Base-by-base conservation (phyloP, 805 yeast species). In the Lipomyces orientalis region DNA sequence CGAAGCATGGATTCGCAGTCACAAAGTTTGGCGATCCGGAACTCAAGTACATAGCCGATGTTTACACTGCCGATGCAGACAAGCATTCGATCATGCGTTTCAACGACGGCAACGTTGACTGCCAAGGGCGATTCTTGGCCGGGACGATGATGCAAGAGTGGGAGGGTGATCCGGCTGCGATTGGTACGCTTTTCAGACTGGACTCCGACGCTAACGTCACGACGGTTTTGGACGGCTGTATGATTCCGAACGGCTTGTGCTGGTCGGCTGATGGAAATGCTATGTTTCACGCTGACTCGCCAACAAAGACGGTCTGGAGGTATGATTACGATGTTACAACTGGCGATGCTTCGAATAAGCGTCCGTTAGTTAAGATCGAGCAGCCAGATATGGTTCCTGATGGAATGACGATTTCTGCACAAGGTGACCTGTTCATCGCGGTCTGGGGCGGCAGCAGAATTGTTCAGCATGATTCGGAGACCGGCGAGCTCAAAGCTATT, bases 21-120 rank as follows among this genome's bases (percentile, higher is more conserved):
- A 61, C 71, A 2, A 5, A 19, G 34, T 59, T 68, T 7, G 58
- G 54, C 9, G 33, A 46, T 22, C 14, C 60, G 10, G 57, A 54
- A 10, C 55, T 64, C 51, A 64, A 70, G 33, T 64, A 64, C 52
- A 57, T 54, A 39, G 57, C 29, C 22, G 56, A 59, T 16, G 75
- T 70, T 8, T 62, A 64, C 54, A 72, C 68, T 14, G 64, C 54
- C 9, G 69, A 79, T n/a, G 76, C 75, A 1, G 72, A 77, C 22
- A 71, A 77, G 66, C 75, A 75, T 39, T 77, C 77, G 61, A 65
- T 81, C 77, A 57, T 76, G 76, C 81, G 93, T 74, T 89, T 95
- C 54, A 93, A 93, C 74, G 98, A 93, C 76, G 97, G 97, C 0
- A 84, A 86, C 58, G 85, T 92, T 54, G 93, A 91, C 67, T 89